Conservation (phyloP, 495 filamentous ascomycete species). For the Rhypophila decipiens region DNA sequence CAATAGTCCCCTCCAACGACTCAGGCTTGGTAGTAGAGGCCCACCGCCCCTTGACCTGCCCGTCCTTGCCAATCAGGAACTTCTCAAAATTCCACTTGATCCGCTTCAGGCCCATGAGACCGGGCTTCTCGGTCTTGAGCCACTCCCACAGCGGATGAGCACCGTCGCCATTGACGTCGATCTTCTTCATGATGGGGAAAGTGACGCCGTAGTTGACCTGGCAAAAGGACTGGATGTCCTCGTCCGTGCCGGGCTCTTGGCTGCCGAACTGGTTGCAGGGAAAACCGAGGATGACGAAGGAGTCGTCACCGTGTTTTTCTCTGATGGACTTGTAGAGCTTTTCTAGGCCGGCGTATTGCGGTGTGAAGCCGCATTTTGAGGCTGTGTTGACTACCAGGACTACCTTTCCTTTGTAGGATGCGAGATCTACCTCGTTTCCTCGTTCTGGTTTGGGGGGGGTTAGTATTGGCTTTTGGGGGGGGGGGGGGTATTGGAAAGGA, state of each 20-base stretch:
- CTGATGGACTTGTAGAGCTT: conserved; percentile 76
- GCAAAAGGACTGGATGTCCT: conserved; percentile 90
- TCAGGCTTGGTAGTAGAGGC: conserved; percentile 82
- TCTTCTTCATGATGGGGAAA: conserved; percentile 88
- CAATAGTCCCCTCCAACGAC: conserved; percentile 62
- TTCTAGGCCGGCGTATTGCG: conserved; percentile 91
- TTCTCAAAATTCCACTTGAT: conserved; percentile 99
- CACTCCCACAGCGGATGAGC: conserved; percentile 79
- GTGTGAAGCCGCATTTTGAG: conserved; percentile 97
- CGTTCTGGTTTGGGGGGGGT: too few relatives aligned
- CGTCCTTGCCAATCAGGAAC: conserved; percentile 82
- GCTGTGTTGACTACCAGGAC: conserved; percentile 97
- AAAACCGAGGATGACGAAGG: conserved; percentile 89
- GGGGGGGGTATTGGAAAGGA: too few relatives aligned
- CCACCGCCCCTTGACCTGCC: conserved; percentile 75
- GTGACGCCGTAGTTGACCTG: conserved; percentile 90
- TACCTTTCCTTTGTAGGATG: conserved; percentile 75
- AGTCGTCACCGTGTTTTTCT: conserved; percentile 58
- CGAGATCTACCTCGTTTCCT: conserved; percentile 67
- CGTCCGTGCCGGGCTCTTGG: conserved; percentile 85
- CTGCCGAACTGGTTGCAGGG: conserved; percentile 95
- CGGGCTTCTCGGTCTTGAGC: conserved; percentile 81
- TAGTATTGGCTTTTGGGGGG: too few relatives aligned
- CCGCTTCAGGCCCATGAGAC: conserved; percentile 75
- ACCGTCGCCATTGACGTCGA: conserved; percentile 82